These are phyloP conservation scores for Mollisiaceae sp. DNA, from an alignment of 2,329 filamentous ascomycete species.

Conservation along the genomic window DNA sequence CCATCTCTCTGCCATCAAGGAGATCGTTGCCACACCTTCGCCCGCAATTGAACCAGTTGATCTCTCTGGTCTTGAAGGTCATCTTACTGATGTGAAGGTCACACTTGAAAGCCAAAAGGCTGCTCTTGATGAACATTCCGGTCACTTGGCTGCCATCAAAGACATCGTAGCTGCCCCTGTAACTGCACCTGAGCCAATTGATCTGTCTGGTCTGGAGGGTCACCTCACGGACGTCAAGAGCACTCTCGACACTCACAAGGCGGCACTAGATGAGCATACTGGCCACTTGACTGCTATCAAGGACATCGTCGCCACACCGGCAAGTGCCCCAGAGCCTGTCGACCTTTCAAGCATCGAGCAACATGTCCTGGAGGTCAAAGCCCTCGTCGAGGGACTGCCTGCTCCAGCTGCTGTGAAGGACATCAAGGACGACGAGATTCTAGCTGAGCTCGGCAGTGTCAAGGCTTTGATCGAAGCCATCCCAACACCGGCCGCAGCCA, in stretches of 20 bases:
- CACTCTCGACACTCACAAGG: conserved; percentile 11
- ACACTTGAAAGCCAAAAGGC: neutral
- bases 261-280: conserved; percentile 13
- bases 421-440: conserved; percentile 22
- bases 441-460: conserved; percentile 9
- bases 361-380: conserved; percentile 19
- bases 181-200: conserved; percentile 11
- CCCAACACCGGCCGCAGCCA: conserved; percentile 6
- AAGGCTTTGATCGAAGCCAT: conserved; percentile 18
- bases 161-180: conserved; percentile 5
- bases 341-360: conserved; percentile 9
- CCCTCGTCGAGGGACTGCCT: conserved; percentile 26
- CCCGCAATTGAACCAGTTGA: conserved; percentile 1
- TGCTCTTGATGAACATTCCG: conserved; percentile 6
- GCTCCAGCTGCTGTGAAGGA: conserved; percentile 13
- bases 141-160: conserved; percentile 14
- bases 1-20: conserved; percentile 19
- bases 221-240: neutral
- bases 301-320: neutral
- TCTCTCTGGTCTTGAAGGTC: conserved; percentile 16
- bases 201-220: conserved; percentile 9
- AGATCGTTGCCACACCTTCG: conserved; percentile 15
- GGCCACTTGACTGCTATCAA: conserved; percentile 16
- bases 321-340: neutral
- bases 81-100: conserved; percentile 9